Evolutionary conservation across 345 rosid genomes (phyloP).

Genomic region (Moricandia arvensis): DNA sequence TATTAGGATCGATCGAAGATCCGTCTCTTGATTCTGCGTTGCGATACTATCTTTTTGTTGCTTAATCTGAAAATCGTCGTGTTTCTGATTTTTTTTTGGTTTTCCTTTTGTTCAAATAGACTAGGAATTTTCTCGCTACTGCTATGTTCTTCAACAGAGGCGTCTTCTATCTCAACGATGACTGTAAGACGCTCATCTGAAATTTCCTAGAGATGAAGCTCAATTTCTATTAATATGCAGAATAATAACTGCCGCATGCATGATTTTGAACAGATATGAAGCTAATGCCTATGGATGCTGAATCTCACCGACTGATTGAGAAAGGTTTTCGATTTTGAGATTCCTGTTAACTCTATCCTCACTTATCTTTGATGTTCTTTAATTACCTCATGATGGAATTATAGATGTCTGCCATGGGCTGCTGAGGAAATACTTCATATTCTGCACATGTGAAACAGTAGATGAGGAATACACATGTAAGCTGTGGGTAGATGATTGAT

Average conservation of each 20-base stretch:
- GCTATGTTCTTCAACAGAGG: constrained; percentile 97
- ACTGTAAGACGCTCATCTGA: constrained; percentile 47
- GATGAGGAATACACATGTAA: constrained; percentile 89
- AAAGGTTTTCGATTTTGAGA: constrained; percentile 50
- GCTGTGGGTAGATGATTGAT: background rate
- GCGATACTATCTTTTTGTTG: background rate
- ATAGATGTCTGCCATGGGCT: constrained; percentile 88
- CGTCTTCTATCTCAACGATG: constrained; percentile 85
- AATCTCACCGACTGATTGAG: constrained; percentile 90
- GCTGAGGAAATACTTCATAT: constrained; percentile 81
- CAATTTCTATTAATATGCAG: background rate
- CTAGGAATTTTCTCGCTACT: constrained; percentile 85
- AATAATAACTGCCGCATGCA: background rate
- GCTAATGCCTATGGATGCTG: constrained; percentile 93
- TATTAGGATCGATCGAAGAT: background rate
- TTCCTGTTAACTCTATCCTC: too few relatives aligned
- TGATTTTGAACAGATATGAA: constrained; percentile 59
- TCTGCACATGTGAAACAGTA: constrained; percentile 72
- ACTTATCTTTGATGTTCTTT: too few relatives aligned
- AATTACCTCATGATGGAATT: background rate
- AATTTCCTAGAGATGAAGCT: background rate
- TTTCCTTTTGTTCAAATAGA: constrained; percentile 37
- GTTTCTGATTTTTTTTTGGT: background rate
- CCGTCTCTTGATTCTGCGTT: background rate
- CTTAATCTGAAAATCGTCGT: background rate